A percentile compares a stretch with the other conserved stretches of the same genome.
These are phyloP conservation scores for Auriculariales sp. DNA, from an alignment of 768 basidiomycete species.

Conservation along the genomic window DNA sequence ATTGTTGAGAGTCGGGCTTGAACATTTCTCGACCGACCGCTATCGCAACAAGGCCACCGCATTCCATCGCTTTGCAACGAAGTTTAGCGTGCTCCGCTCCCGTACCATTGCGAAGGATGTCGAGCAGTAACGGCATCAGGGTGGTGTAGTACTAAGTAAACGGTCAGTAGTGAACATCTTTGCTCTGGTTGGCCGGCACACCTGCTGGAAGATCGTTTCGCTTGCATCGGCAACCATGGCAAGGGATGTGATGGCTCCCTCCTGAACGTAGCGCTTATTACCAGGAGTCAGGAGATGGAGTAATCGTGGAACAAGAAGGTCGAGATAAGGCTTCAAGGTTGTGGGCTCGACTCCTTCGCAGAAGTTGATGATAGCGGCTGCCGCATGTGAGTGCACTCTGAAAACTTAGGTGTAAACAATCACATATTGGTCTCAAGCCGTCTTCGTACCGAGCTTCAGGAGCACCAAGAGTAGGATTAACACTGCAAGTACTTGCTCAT, in stretches of 20 bases:
- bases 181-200: conserved; percentile 12
- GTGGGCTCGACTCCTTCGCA: conserved; percentile 73
- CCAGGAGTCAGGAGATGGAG: conserved; percentile 48
- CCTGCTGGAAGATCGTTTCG: conserved; percentile 63
- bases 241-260: conserved; percentile 76
- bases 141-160: conserved; percentile 46
- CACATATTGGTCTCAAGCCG: background rate
- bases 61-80: conserved; percentile 76
- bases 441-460: conserved; percentile 48
- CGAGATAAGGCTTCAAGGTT: conserved; percentile 62
- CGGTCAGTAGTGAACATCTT: conserved; percentile 4
- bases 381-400: conserved; percentile 78
- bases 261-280: conserved; percentile 57
- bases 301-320: conserved; percentile 61
- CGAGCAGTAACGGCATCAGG: conserved; percentile 71
- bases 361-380: conserved; percentile 80
- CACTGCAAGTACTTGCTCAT: conserved; percentile 51
- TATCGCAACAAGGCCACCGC: conserved; percentile 74
- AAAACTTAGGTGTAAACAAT: background rate
- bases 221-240: conserved; percentile 85
- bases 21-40: conserved; percentile 77
- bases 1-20: conserved; percentile 52
- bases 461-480: conserved; percentile 63
- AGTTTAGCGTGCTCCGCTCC: conserved; percentile 51
- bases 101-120: conserved; percentile 59